These are phyloP conservation scores for Pichia eremophila DNA, from an alignment of 805 yeast genomes.

Conservation along the genomic window DNA sequence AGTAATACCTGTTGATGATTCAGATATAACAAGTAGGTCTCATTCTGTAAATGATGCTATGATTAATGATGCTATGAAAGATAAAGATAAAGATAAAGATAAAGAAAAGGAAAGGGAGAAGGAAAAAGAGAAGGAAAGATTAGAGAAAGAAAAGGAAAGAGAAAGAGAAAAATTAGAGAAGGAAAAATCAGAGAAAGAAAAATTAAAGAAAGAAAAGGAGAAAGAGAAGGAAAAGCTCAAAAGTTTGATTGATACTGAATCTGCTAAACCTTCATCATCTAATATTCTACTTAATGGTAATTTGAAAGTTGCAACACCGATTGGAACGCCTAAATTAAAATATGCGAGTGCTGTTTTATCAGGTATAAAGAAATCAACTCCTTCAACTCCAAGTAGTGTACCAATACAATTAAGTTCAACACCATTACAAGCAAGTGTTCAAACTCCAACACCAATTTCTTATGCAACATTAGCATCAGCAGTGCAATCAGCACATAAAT, in stretches of 20 bases:
- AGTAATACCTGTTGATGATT: constrained; percentile 16
- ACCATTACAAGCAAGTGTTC: constrained; percentile 1
- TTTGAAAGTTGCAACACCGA: constrained; percentile 22
- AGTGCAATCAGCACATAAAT: neutral
- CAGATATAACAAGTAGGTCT: constrained; percentile 1
- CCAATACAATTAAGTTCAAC: neutral
- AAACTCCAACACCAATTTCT: constrained; percentile 3
- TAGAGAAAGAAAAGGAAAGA: constrained; percentile 1
- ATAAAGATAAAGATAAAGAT: neutral
- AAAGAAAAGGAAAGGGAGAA: constrained; percentile 1
- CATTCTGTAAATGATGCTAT: constrained; percentile 2
- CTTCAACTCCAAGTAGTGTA: neutral
- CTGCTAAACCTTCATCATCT: constrained; percentile 6
- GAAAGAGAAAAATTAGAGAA: neutral
- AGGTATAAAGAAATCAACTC: constrained; percentile 13
- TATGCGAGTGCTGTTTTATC: constrained; percentile 26
- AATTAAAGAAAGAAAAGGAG: neutral
- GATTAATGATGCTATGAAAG: constrained; percentile 4
- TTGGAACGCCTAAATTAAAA: constrained; percentile 32
- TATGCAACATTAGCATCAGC: constrained; percentile 10
- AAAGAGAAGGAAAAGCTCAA: neutral
- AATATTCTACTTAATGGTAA: constrained; percentile 8
- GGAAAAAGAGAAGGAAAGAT: constrained; percentile 2
- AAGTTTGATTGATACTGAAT: constrained; percentile 2
- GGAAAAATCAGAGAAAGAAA: neutral